These are phyloP conservation scores for Exophiala lecanii-corni DNA, from an alignment of 2,329 filamentous ascomycete genomes.

Conservation along the genomic window DNA sequence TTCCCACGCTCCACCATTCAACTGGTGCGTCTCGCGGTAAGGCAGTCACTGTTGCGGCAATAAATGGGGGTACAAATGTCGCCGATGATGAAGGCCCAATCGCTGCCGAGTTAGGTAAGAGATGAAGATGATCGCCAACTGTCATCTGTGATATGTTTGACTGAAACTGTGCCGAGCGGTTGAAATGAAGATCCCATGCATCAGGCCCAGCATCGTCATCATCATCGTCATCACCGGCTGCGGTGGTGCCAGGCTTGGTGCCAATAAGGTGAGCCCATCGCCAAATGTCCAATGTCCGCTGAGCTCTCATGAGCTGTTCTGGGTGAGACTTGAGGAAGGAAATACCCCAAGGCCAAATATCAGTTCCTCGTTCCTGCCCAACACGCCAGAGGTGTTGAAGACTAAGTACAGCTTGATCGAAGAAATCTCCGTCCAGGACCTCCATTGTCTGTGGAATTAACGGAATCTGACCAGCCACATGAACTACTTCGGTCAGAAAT, in stretches of 20 bases:
- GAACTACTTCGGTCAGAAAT: constrained; percentile 43
- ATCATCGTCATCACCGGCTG: constrained; percentile 34
- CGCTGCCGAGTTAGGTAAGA: constrained; percentile 24
- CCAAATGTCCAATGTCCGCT: constrained; percentile 44
- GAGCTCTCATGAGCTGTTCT: constrained; percentile 30
- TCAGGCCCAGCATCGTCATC: constrained; percentile 47
- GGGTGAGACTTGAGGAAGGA: constrained; percentile 59
- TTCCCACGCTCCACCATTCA: constrained; percentile 79
- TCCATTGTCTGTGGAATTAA: constrained; percentile 76
- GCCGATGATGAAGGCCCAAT: constrained; percentile 18
- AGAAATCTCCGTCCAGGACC: constrained; percentile 39
- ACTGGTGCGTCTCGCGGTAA: constrained; percentile 70
- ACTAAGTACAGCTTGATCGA: constrained; percentile 62
- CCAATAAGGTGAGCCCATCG: constrained; percentile 31
- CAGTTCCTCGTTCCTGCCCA: constrained; percentile 64
- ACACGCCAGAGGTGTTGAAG: constrained; percentile 90
- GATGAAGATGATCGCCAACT: constrained; percentile 21
- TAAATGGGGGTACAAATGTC: constrained; percentile 57
- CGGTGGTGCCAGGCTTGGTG: constrained; percentile 13
- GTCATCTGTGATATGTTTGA: constrained; percentile 8
- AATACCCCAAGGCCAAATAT: constrained; percentile 70
- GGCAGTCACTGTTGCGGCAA: constrained; percentile 69
- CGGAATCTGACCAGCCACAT: constrained; percentile 87
- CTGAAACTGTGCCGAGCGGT: constrained; percentile 31
- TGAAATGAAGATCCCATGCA: constrained; percentile 54